Percentiles rank a stretch among this genome's conserved stretches.
Evolutionary conservation across 495 filamentous ascomycete genomes (phyloP).

Genomic region (Penicillium chermesinum): DNA sequence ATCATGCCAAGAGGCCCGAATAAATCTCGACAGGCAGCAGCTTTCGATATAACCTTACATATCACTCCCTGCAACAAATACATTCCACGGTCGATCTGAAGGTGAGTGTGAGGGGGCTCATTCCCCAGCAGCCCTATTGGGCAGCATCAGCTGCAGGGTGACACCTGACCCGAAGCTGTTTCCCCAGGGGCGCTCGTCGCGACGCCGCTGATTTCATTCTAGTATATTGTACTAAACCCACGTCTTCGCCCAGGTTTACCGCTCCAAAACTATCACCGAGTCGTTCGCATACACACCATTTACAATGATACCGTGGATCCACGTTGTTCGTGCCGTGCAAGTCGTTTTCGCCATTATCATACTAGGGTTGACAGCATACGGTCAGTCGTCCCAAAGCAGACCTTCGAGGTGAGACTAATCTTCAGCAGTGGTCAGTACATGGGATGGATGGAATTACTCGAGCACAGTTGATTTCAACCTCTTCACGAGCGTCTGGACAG

Average conservation of each 20-base stretch:
- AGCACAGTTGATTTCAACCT: slow-evolving; percentile 63
- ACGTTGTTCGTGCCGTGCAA: slow-evolving; percentile 60
- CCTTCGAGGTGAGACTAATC: too few species aligned
- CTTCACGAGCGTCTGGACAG: slow-evolving; percentile 67
- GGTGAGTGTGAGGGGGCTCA: background rate
- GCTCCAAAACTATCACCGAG: too few species aligned
- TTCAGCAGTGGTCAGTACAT: slow-evolving; percentile 25
- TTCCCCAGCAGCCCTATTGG: too few species aligned
- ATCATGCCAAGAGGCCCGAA: too few species aligned
- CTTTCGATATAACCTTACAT: background rate
- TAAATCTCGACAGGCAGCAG: background rate
- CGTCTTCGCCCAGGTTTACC: too few species aligned
- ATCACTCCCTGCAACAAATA: background rate
- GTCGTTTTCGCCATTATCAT: slow-evolving; percentile 63
- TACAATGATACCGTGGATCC: slow-evolving; percentile 43
- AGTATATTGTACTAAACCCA: too few species aligned
- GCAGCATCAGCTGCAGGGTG: background rate
- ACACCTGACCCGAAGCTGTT: too few species aligned
- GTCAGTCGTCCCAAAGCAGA: slow-evolving; percentile 38
- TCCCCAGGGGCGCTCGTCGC: too few species aligned
- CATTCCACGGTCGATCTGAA: background rate
- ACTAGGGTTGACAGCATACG: slow-evolving; percentile 65
- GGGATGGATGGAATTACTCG: slow-evolving; percentile 25
- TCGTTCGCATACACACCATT: too few species aligned
- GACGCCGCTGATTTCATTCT: too few species aligned